Evolutionary conservation across 768 basidiomycete species (phyloP).

Genomic region (Hypholoma fasciculare): DNA sequence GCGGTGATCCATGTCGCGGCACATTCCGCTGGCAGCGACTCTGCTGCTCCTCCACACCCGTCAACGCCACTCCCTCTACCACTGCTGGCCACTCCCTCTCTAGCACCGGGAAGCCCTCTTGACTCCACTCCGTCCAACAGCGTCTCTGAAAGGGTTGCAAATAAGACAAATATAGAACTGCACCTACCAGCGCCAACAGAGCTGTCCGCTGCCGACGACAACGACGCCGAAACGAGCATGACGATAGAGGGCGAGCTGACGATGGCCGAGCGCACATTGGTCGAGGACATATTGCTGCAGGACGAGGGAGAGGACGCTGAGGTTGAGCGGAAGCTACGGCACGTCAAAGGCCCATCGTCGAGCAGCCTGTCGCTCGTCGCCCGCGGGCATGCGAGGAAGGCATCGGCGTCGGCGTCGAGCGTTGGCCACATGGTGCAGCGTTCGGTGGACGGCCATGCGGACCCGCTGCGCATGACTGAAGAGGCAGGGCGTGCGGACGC

Average conservation of each 20-base stretch:
- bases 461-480: conserved; percentile 13
- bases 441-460: conserved; percentile 6
- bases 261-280: conserved; percentile 25
- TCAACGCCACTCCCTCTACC: background rate
- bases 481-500: conserved; percentile 8
- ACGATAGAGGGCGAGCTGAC: conserved; percentile 15
- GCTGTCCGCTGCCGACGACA: background rate
- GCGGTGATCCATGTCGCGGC: conserved; percentile 1
- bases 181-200: background rate
- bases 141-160: background rate
- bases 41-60: background rate
- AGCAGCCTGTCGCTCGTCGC: conserved; percentile 14
- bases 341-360: conserved; percentile 17
- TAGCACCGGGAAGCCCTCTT: background rate
- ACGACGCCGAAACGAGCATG: conserved; percentile 9
- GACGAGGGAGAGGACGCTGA: conserved; percentile 15
- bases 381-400: background rate
- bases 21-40: background rate
- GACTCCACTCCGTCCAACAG: background rate
- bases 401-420: background rate
- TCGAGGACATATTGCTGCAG: conserved; percentile 14
- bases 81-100: background rate
- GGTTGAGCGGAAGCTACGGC: conserved; percentile 5
- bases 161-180: background rate
- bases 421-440: conserved; percentile 1